Base-by-base conservation (phyloP, 352 stramenopile genomes). In the Pythium grandisporangium region DNA sequence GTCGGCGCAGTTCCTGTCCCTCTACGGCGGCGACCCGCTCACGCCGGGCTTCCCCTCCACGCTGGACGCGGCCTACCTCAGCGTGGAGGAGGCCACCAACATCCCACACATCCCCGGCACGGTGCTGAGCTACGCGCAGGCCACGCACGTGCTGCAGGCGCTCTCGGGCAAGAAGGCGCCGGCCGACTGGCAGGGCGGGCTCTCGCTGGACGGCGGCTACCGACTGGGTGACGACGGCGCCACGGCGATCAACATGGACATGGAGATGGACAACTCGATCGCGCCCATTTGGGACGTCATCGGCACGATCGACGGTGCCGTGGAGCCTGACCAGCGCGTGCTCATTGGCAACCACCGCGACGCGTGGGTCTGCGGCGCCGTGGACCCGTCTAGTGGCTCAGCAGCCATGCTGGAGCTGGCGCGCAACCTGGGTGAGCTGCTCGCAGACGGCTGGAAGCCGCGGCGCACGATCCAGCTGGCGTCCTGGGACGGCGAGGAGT, bases 291-390 rank as follows among this genome's bases (percentile, higher is more conserved):
- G 82, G 77, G 88, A 96, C 55, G 82, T 95, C 1, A 76, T 95
- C 17, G 80, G 64, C 22, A 84, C 65, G 13, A 89, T 96, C 45
- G 59, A 81, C 27, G 81, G 75, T 22, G 42, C 51, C 0, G 53
- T 66, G 13, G 55, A 75, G 25, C 61, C 79, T 3, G 78, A 91
- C 8, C 59, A 84, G 39, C 70, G 76, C 19, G 70, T 95, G 12
- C 24, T 96, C n/a, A 65, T 96, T 25, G 82, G 84, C 26, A 96
- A 96, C 56, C 87, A 96, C 51, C 76, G 87, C 19, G 87, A 96
- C 52, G 85, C 84, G 5, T 96, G 87, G 87, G 80, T 96, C 0
- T 94, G 82, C 42, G 84, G 83, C 10, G 84, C 82, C 0, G 72
- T 81, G 14, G 84, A 96, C 48, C 87, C 87, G 10, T 89, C 86